Conservation (phyloP, 306 rosid species). For the Erythrophleum fordii region DNA sequence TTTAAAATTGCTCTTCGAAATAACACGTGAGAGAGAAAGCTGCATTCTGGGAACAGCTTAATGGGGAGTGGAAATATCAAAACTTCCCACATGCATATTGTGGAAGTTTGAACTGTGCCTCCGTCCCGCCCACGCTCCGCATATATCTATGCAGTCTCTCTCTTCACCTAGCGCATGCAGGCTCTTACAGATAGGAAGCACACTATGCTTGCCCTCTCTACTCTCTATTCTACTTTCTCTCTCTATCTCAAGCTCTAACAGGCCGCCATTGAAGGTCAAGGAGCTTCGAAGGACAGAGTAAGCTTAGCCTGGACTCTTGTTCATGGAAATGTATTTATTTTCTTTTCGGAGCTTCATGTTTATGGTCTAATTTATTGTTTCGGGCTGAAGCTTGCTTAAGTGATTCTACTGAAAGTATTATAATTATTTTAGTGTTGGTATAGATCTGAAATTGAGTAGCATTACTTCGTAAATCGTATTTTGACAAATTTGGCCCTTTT, state of each 20-base stretch:
- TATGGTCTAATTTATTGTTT: no score
- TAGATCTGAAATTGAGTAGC: constrained; percentile 26
- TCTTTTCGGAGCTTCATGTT: not conserved
- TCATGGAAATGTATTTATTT: not conserved
- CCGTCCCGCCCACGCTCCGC: constrained; percentile 71
- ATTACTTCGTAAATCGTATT: not conserved
- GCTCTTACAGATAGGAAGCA: not conserved
- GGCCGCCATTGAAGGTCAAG: constrained; percentile 30
- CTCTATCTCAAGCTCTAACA: constrained; percentile 29
- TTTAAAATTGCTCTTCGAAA: no score
- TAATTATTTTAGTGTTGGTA: not conserved
- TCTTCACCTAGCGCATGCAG: not conserved
- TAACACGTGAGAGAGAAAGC: no score
- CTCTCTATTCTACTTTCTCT: constrained; percentile 6
- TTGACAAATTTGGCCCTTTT: not conserved
- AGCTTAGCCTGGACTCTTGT: constrained; percentile 32
- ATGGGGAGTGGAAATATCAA: no score
- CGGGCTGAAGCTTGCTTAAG: no score
- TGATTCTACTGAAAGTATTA: not conserved
- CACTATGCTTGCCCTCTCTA: constrained; percentile 12
- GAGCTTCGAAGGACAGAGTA: constrained; percentile 53
- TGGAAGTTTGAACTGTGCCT: constrained; percentile 60
- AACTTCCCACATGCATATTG: no score
- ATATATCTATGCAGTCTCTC: constrained; percentile 35
- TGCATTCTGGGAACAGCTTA: no score